phyloP scores from a whole-genome alignment of 176 grass and related monocot species.

The Juncus effusus region DNA sequence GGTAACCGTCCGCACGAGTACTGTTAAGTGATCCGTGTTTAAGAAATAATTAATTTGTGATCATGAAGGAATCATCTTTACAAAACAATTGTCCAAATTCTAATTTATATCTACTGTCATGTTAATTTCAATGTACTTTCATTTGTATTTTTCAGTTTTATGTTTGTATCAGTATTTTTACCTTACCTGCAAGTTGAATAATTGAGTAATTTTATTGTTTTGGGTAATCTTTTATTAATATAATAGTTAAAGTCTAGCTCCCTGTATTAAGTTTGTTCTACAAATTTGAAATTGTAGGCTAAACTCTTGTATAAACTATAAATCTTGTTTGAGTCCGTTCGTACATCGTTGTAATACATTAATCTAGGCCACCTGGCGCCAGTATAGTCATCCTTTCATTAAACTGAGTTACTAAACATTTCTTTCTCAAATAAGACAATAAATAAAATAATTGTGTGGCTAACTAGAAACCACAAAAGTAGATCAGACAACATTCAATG shows the following conservation, averaged over 20 bases:
- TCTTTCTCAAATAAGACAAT: no score
- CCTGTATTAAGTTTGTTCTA: no score
- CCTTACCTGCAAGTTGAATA: no score
- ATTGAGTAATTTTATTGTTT: no score
- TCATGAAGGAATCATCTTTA: constrained; percentile 42
- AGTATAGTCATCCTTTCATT: constrained; percentile 3
- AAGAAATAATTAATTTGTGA: no score
- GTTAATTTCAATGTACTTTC: constrained; percentile 11
- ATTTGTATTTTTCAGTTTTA: neutral
- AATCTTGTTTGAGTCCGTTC: no score
- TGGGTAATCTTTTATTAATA: no score
- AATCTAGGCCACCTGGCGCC: neutral
- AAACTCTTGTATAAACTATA: no score
- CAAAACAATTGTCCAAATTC: neutral
- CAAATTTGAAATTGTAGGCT: no score
- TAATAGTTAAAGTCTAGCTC: no score
- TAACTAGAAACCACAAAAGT: constrained; percentile 10
- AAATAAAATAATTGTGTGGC: neutral
- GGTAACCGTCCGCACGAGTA: constrained; percentile 36
- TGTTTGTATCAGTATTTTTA: no score
- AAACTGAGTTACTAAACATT: neutral
- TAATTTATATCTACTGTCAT: neutral
- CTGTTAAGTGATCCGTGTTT: constrained; percentile 35
- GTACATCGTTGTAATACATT: no score
- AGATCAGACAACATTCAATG: constrained; percentile 6